Evolutionary conservation across 2,329 filamentous ascomycete genomes (phyloP).

Genomic region (Coleophoma eucalyptorum): DNA sequence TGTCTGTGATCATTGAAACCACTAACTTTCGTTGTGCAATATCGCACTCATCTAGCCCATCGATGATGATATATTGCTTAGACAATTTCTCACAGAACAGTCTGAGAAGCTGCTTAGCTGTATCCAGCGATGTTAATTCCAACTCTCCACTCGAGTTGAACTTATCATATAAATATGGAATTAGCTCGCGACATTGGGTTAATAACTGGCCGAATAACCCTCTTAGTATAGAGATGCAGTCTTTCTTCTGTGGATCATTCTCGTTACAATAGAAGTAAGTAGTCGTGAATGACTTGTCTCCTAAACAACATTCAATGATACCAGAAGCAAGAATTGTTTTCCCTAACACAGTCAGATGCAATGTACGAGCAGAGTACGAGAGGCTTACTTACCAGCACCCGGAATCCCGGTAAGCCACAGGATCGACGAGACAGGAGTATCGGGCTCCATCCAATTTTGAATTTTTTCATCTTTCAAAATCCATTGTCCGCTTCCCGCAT

Average conservation of each 20-base stretch:
- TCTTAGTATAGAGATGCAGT: conserved; percentile 27
- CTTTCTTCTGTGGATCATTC: conserved; percentile 24
- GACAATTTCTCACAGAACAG: conserved; percentile 17
- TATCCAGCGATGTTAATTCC: conserved; percentile 18
- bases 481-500: conserved; percentile 25
- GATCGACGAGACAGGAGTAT: conserved; percentile 17
- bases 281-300: conserved; percentile 10
- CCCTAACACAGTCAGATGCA: conserved; percentile 17
- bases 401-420: conserved; percentile 36
- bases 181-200: conserved; percentile 20
- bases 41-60: conserved; percentile 39
- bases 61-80: conserved; percentile 31
- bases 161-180: conserved; percentile 29
- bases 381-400: conserved; percentile 30
- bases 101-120: conserved; percentile 27
- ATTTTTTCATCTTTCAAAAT: conserved; percentile 21
- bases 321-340: conserved; percentile 35
- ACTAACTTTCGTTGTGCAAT: conserved; percentile 27
- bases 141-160: conserved; percentile 25
- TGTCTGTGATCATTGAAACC: conserved; percentile 6
- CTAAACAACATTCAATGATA: conserved; percentile 28
- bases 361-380: neutral
- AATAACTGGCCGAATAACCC: conserved; percentile 31
- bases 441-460: conserved; percentile 10
- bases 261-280: conserved; percentile 36